Evolutionary conservation across 306 rosid species (phyloP).

Genomic region (Psophocarpus tetragonolobus): DNA sequence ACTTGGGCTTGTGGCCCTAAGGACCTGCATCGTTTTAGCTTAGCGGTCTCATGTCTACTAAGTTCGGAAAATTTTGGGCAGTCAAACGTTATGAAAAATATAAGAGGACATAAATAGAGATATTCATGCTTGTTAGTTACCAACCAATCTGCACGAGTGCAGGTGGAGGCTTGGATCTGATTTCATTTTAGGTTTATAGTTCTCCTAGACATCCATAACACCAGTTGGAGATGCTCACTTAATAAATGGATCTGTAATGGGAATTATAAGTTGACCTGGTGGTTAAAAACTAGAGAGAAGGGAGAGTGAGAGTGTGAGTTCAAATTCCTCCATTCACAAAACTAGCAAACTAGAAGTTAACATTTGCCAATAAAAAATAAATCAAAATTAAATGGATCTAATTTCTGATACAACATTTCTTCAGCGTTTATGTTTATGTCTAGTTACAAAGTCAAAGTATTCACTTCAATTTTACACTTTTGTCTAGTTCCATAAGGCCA

Average conservation of each 20-base stretch:
- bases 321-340: too few relatives aligned
- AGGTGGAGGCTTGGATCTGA: background rate
- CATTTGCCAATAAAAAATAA: too few relatives aligned
- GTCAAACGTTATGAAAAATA: background rate
- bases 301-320: too few relatives aligned
- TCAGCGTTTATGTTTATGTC: background rate
- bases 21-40: background rate
- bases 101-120: background rate
- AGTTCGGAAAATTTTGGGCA: background rate
- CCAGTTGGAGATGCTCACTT: background rate
- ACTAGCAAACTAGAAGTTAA: too few relatives aligned
- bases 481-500: background rate
- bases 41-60: background rate
- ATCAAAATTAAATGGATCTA: too few relatives aligned
- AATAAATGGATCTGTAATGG: constrained; percentile 20
- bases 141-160: background rate
- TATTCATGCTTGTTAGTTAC: background rate
- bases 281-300: too few relatives aligned
- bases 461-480: background rate
- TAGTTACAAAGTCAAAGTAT: background rate
- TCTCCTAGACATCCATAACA: constrained; percentile 15
- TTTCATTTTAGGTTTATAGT: background rate
- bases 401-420: background rate
- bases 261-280: too few relatives aligned
- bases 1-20: background rate